Percentiles rank a stretch among this genome's conserved stretches.
These are phyloP conservation scores for Trichoderma endophyticum DNA, from an alignment of 2,329 filamentous ascomycete species.

Conservation along the genomic window DNA sequence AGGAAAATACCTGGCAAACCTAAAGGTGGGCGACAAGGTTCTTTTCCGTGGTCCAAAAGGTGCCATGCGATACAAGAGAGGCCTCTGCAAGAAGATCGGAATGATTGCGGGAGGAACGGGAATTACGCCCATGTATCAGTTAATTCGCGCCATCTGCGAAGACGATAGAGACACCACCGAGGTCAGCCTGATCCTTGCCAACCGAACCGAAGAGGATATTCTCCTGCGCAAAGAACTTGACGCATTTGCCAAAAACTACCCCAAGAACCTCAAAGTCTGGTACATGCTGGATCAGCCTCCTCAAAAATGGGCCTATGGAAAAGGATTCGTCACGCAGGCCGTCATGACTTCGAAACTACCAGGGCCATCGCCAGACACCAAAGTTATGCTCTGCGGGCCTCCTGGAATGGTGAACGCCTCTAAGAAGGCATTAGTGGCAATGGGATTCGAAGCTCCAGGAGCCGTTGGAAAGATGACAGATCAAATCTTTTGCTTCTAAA, in stretches of 20 bases:
- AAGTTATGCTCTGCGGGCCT: constrained; percentile 58
- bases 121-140: constrained; percentile 43
- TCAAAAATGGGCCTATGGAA: constrained; percentile 44
- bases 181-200: constrained; percentile 58
- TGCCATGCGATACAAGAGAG: constrained; percentile 50
- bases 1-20: constrained; percentile 44
- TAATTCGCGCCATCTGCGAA: constrained; percentile 62
- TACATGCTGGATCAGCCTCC: constrained; percentile 53
- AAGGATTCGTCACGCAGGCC: constrained; percentile 50
- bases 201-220: constrained; percentile 57
- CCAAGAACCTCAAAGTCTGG: constrained; percentile 51
- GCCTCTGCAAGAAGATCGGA: constrained; percentile 30
- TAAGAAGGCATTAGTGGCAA: constrained; percentile 46
- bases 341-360: constrained; percentile 51
- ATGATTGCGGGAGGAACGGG: constrained; percentile 36
- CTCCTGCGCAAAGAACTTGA: constrained; percentile 56
- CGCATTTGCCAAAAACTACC: constrained; percentile 32
- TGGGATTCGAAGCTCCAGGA: constrained; percentile 52
- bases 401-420: constrained; percentile 57
- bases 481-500: constrained; percentile 52
- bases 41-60: constrained; percentile 56
- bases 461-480: constrained; percentile 50
- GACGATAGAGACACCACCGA: constrained; percentile 56
- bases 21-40: constrained; percentile 49
- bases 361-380: constrained; percentile 42